Conservation (phyloP, 441 rosid species). For the Breynia disticha region DNA sequence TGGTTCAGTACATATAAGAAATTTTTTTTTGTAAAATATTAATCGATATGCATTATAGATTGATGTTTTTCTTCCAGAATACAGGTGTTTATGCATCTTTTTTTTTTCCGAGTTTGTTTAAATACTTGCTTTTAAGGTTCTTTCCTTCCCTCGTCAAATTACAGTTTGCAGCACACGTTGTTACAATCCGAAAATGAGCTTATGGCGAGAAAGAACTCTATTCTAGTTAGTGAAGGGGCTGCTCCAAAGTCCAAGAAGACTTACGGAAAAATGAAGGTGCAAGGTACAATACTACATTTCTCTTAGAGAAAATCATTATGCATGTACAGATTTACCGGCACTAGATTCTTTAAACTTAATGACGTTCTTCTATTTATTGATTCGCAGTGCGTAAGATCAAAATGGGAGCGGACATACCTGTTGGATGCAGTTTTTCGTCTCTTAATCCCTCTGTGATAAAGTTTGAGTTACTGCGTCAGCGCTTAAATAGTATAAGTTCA, state of each 20-base stretch:
- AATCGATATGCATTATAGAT: no score
- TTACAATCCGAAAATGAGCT: slow-evolving; percentile 89
- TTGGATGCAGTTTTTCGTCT: slow-evolving; percentile 63
- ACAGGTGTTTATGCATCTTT: background rate
- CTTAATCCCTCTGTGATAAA: slow-evolving; percentile 35
- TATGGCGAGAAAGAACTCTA: slow-evolving; percentile 43
- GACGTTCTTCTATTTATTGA: slow-evolving; percentile 13
- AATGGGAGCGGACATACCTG: slow-evolving; percentile 60
- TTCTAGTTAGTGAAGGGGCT: slow-evolving; percentile 45
- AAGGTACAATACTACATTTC: slow-evolving; percentile 36
- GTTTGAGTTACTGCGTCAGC: slow-evolving; percentile 47
- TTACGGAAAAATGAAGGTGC: slow-evolving; percentile 71
- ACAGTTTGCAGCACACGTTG: slow-evolving; percentile 57
- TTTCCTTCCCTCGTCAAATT: slow-evolving; percentile 3
- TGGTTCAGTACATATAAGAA: no score
- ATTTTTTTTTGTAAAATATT: no score
- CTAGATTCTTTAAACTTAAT: slow-evolving; percentile 7
- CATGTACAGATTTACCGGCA: background rate
- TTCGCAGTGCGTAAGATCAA: slow-evolving; percentile 67
- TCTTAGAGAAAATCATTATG: slow-evolving; percentile 2
- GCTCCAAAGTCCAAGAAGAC: slow-evolving; percentile 58
- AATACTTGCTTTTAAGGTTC: background rate
- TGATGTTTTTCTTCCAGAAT: background rate
- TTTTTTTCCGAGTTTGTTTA: background rate
- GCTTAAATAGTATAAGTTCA: slow-evolving; percentile 38